These are phyloP conservation scores for Stagonosporopsis vannaccii DNA, from an alignment of 2,329 filamentous ascomycete species.

Conservation along the genomic window DNA sequence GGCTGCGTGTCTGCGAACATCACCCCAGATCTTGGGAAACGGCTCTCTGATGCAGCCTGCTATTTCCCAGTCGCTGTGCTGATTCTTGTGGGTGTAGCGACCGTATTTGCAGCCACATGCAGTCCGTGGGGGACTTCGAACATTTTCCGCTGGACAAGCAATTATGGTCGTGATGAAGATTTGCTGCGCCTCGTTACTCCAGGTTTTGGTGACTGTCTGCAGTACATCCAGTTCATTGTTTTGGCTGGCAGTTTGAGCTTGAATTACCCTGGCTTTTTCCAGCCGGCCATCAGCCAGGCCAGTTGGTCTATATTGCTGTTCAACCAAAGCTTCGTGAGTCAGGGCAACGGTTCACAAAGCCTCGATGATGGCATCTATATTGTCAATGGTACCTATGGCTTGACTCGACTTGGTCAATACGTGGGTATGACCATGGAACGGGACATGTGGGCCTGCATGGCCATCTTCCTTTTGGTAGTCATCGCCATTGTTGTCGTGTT, in stretches of 20 bases:
- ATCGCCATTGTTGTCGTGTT: slow-evolving; percentile 71
- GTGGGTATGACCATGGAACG: slow-evolving; percentile 77
- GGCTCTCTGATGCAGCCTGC: slow-evolving; percentile 72
- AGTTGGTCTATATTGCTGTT: slow-evolving; percentile 93
- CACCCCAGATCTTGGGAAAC: slow-evolving; percentile 79
- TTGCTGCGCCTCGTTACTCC: slow-evolving; percentile 90
- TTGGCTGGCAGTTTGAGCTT: slow-evolving; percentile 87
- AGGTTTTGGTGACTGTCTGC: slow-evolving; percentile 93
- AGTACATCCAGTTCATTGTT: slow-evolving; percentile 93
- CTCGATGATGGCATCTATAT: slow-evolving; percentile 87
- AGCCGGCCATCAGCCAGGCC: slow-evolving; percentile 85
- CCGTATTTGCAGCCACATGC: slow-evolving; percentile 81
- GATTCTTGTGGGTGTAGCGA: slow-evolving; percentile 80
- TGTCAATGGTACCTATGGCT: slow-evolving; percentile 77
- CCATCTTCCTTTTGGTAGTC: slow-evolving; percentile 85
- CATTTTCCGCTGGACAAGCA: slow-evolving; percentile 95
- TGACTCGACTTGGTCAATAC: slow-evolving; percentile 80
- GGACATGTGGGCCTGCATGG: slow-evolving; percentile 95
- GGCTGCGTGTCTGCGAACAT: slow-evolving; percentile 83
- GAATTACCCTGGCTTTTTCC: slow-evolving; percentile 92
- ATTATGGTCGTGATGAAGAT: slow-evolving; percentile 94
- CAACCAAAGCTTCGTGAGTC: slow-evolving; percentile 84
- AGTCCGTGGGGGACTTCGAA: slow-evolving; percentile 95
- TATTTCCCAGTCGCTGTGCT: slow-evolving; percentile 82
- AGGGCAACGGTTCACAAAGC: slow-evolving; percentile 69